Evolutionary conservation across 768 basidiomycete genomes (phyloP), one percentile per base, ranked within the genome.

Genomic region (Suillus luteus): DNA sequence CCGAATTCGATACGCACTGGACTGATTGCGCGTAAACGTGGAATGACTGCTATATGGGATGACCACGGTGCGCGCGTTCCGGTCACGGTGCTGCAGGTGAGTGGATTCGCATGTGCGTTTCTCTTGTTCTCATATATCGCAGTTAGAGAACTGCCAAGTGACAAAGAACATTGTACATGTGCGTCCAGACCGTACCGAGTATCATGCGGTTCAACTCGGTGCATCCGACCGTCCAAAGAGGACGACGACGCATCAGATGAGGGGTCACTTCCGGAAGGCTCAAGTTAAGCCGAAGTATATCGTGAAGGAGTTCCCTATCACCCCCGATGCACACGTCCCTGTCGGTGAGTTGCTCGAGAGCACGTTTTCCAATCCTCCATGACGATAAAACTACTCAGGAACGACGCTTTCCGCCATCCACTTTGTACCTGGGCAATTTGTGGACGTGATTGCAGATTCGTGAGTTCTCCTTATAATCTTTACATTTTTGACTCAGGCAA

Each of bases 391-490:
- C 12, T 11, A 48, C 24, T 48, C 65, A 96, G 95, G 96, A 37
- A 95, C 96, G 0, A 91, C 87, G 14, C 72, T 99, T 44, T 95
- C 92, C 55, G 94, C 95, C 0, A 83, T 91, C 49, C 97, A 99
- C 75, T 99, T 96, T 70, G 97, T 99, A 9, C 97, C 97, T 0
- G 97, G 97, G 0, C 97, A 99, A 74, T 94, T 83, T 72, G 93
- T 99, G 14, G 96, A 99, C 75, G 91, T 95, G 7, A 82, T 92
- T 65, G 92, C 91, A 8, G 92, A 91, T 67, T 93, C 92, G 96
- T 99, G 71, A 68, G 93, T 85, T 31, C 41, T 11, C 55, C 62
- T 31, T n/a, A n/a, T 61, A 12, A 33, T 40, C 12, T 51, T 59
- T 64, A 19, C 31, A 37, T 41, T 19, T 24, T 40, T 55, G 19